Conservation (phyloP, 129 eudicot genomes). For the Artemisia annua region DNA sequence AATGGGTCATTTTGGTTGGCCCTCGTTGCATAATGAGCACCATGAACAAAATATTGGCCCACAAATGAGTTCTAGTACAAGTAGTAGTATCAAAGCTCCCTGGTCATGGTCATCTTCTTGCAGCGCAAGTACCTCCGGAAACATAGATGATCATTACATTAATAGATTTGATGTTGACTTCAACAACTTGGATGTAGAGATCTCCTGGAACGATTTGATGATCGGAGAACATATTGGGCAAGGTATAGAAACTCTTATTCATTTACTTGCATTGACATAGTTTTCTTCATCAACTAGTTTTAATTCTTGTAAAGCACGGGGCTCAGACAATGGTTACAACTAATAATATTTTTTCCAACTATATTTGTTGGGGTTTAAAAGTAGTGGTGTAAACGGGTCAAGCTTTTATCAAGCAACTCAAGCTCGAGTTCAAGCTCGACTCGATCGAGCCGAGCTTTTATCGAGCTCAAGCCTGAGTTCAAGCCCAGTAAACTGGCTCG, state of each 20-base stretch:
- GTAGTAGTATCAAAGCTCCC: conserved; percentile 16
- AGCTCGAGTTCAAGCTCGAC: too few species aligned
- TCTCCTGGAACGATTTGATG: conserved; percentile 77
- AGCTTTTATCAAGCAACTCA: too few species aligned
- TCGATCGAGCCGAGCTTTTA: too few species aligned
- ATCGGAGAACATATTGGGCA: conserved; percentile 72
- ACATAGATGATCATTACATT: conserved; percentile 49
- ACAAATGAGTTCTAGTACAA: not conserved
- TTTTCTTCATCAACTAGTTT: too few species aligned
- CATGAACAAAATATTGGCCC: conserved; percentile 11
- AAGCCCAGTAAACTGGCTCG: too few species aligned
- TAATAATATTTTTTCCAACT: too few species aligned
- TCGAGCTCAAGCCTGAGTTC: too few species aligned
- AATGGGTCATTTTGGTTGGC: conserved; percentile 15
- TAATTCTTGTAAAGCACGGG: too few species aligned
- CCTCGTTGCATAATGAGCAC: not conserved
- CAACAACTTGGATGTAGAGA: conserved; percentile 62
- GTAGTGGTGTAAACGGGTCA: too few species aligned
- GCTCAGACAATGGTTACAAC: too few species aligned
- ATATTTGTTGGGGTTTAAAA: too few species aligned
- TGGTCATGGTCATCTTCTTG: conserved; percentile 32
- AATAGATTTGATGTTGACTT: conserved; percentile 38
- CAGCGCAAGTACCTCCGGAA: conserved; percentile 38
- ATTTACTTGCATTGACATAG: too few species aligned
- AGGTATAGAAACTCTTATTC: conserved; percentile 33